A percentile compares a stretch with the other conserved stretches of the same genome.
phyloP scores from a whole-genome alignment of 768 basidiomycete genomes.

The Hirschioporus abietinus region DNA sequence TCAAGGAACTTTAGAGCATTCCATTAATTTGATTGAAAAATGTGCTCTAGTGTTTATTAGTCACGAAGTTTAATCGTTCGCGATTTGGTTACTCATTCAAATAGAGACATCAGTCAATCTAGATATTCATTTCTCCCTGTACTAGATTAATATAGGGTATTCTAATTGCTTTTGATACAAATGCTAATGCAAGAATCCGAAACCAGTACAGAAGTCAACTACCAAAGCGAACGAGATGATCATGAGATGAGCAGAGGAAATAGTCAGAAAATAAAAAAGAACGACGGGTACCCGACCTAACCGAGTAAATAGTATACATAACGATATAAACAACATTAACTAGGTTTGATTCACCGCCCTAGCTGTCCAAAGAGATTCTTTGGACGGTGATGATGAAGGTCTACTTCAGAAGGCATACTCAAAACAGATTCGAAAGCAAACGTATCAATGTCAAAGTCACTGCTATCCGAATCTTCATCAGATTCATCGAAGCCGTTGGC shows the following conservation, averaged over 20 bases:
- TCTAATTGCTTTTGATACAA: neutral
- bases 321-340: neutral
- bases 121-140: neutral
- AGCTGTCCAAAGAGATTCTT: neutral
- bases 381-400: neutral
- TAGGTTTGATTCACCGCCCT: neutral
- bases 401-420: neutral
- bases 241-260: neutral
- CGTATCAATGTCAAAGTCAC: slow-evolving; percentile 27
- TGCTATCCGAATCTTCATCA: slow-evolving; percentile 26
- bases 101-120: too few relatives aligned
- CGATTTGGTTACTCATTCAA: too few relatives aligned
- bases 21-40: too few relatives aligned
- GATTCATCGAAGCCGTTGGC: slow-evolving; percentile 16
- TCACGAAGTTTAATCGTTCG: too few relatives aligned
- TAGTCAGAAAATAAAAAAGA: neutral
- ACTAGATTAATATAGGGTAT: neutral
- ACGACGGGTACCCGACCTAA: neutral
- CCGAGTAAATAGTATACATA: neutral
- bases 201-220: neutral
- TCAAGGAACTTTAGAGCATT: neutral
- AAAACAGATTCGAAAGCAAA: slow-evolving; percentile 26
- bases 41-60: too few relatives aligned
- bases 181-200: neutral
- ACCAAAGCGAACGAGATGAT: neutral